Base-by-base conservation (phyloP, 2,329 filamentous ascomycete genomes). In the Fusarium sp. region DNA sequence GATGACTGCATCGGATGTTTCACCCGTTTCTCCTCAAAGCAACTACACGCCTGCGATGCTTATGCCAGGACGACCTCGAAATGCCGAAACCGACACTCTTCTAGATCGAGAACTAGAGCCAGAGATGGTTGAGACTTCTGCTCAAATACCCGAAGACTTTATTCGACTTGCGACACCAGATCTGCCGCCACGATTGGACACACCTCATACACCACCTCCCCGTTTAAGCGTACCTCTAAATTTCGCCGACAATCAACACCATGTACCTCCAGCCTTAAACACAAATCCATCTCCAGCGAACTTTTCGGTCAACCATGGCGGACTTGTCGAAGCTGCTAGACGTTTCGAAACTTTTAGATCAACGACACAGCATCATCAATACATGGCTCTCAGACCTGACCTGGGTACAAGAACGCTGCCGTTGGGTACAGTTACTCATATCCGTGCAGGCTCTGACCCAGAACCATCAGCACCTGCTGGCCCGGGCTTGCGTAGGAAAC, bases 161-260 rank as follows among this genome's bases (percentile, higher is more conserved):
- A 73, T 76, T 52, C 74, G 74, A 32, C 70, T 76, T 7, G 63
- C 74, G 30, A 76, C 73, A 20, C 74, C 74, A 29, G 69, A 71
- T 16, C 52, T 76, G 38, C 74, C 74, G 45, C 62, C 72, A 34
- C 73, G 73, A 29, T 59, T 76, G 32, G 70, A 74, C 45, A 76
- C 70, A 5, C 73, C 74, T 49, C 71, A 66, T 27, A 72, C 74
- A 18, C 71, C 72, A 7, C 61, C 65, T 27, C 54, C 52, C 30
- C 65, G 42, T 11, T 53, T 66, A 11, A 63, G 54, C 42, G 29
- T 65, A 11, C 71, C 71, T 6, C 38, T 60, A 40, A 56, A 42
- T 38, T 34, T 69, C 29, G 29, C 65, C 22, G 65, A 72, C 24
- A 43, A 50, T 29, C 60, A 51, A 44, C 30, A 59, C 25, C 25